Base-by-base conservation (phyloP, 257 asterid genomes). In the Solanum medicagineum region DNA sequence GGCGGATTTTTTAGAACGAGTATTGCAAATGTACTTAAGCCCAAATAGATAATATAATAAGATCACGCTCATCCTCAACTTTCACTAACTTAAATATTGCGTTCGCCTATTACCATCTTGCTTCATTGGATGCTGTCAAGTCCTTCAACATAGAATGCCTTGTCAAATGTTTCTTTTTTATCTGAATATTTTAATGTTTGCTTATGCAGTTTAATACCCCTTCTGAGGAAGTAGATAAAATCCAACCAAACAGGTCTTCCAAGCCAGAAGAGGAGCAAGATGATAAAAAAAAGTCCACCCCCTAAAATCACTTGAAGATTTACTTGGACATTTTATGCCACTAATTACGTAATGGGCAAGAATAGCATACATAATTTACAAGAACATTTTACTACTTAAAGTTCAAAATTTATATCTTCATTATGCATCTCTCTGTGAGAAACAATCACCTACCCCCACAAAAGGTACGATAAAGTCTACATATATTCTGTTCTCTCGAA, bases 181-280 rank as follows among this genome's bases (percentile, higher is more conserved):
- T 8, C 9, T 45, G 22, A 47, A 32, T 85, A 45, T 36, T 83
- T 65, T 8, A 24, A 16, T 77, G 16, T 88, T 83, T 19, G 85
- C 4, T 83, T 63, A 22, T 90, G 90, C 98, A 94, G 98, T 92
- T 93, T 86, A 95, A 91, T 70, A 87, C 90, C 59, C 93, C 95
- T 24, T 20, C 87, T 1, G 95, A 91, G 85, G 83, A 79, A 83
- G 92, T 93, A 44, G 84, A 91, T 70, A 88, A 91, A 81, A 92
- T 93, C 55, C 91, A 90, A 74, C 84, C 93, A 60, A 90, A 55
- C 85, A 89, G 95, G 83, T 91, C 94, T 60, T 86, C 87, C 19
- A 87, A 86, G 87, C 92, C 91, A 2, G 87, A 81, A 86, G 90
- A 88, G 92, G 91, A 94, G 82, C 91, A 89, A 14, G 79, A 86